Percentiles rank a stretch among this genome's conserved stretches.
Evolutionary conservation across 495 filamentous ascomycete species (phyloP).

Genomic region (Cairneyella variabilis): DNA sequence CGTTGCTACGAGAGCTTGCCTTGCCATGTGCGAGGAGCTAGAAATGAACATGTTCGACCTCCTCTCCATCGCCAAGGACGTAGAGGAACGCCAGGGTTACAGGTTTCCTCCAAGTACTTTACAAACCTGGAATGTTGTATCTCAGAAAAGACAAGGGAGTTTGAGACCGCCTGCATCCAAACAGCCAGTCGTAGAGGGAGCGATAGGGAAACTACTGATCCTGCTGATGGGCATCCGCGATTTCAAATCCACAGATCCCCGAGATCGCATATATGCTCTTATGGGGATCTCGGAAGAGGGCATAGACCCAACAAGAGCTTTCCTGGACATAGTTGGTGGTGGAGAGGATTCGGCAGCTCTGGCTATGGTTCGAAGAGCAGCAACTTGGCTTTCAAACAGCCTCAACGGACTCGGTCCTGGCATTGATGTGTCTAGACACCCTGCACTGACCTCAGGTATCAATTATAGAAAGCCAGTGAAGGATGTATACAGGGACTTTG

Average conservation of each 20-base stretch:
- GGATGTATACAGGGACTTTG: conserved; percentile 14
- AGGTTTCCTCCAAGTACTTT: conserved; percentile 6
- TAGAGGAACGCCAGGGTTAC: neutral
- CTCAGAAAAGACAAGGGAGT: conserved; percentile 1
- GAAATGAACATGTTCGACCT: conserved; percentile 14
- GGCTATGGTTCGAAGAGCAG: neutral
- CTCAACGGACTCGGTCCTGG: neutral
- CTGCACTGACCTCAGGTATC: conserved; percentile 7
- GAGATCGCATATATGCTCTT: conserved; percentile 10
- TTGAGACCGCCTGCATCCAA: neutral
- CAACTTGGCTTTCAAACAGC: neutral
- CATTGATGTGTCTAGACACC: neutral
- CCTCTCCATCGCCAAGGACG: neutral
- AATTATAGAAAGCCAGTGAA: conserved; percentile 17
- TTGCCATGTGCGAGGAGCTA: conserved; percentile 14
- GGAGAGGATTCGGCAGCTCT: neutral
- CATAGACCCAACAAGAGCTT: neutral
- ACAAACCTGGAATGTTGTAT: conserved; percentile 4
- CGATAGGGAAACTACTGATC: conserved; percentile 7
- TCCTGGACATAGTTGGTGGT: neutral
- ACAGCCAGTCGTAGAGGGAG: neutral
- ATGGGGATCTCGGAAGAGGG: conserved; percentile 14
- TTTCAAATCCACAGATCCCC: conserved; percentile 12
- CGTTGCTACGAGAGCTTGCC: conserved; percentile 12
- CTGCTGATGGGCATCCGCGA: conserved; percentile 9